Conservation (phyloP, 805 yeast species). For the Yarrowia sp. region DNA sequence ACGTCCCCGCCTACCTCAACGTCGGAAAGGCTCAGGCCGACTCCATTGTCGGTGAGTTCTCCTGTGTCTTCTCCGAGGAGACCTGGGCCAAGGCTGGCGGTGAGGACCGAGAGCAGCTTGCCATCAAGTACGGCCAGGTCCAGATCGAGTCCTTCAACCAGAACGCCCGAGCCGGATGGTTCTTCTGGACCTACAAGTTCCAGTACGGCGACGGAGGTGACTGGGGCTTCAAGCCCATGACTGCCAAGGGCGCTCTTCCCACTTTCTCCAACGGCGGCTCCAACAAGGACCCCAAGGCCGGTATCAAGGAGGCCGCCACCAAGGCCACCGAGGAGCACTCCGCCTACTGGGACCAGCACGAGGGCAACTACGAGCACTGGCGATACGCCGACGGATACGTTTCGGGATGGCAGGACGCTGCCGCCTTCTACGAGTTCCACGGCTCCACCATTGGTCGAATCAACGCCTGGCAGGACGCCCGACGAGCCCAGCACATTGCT, state of each 20-base stretch:
- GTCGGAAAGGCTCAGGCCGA: constrained; percentile 56
- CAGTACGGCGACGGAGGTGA: constrained; percentile 92
- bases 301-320: constrained; percentile 53
- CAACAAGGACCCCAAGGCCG: constrained; percentile 43
- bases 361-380: constrained; percentile 77
- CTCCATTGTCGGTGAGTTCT: constrained; percentile 85
- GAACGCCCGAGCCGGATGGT: constrained; percentile 72
- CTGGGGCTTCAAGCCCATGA: constrained; percentile 90
- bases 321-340: constrained; percentile 57
- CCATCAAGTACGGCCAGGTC: constrained; percentile 65
- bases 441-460: constrained; percentile 78
- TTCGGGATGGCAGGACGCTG: constrained; percentile 76
- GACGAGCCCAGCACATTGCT: constrained; percentile 66
- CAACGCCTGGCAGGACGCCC: constrained; percentile 68
- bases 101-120: constrained; percentile 62
- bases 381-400: constrained; percentile 79
- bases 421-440: constrained; percentile 70
- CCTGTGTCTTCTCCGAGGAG: constrained; percentile 80
- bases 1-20: constrained; percentile 50
- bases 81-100: constrained; percentile 66
- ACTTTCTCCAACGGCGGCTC: constrained; percentile 44
- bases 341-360: constrained; percentile 73
- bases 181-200: constrained; percentile 91
- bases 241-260: constrained; percentile 64
- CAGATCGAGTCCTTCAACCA: constrained; percentile 58